These are phyloP conservation scores for Leccinum subtestaceum DNA, from an alignment of 768 basidiomycete species.

Conservation along the genomic window DNA sequence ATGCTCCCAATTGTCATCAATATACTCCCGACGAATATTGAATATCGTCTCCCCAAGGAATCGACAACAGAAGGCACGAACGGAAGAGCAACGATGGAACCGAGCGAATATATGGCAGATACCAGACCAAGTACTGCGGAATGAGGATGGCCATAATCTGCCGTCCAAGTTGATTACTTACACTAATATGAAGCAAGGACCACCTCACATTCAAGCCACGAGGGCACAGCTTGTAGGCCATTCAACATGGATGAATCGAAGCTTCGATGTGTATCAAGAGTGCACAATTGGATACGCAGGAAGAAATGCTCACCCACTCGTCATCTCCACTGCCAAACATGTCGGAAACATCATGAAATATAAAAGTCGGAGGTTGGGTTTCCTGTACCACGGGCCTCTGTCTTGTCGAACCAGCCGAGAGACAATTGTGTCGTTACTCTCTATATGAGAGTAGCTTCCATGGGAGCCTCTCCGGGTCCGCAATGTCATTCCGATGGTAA, in stretches of 20 bases:
- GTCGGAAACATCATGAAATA: slow-evolving; percentile 54
- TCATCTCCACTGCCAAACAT: slow-evolving; percentile 17
- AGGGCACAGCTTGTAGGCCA: slow-evolving; percentile 55
- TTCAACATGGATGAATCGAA: slow-evolving; percentile 55
- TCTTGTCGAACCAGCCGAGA: slow-evolving; percentile 35
- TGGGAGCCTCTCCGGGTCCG: too few relatives aligned
- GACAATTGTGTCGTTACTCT: slow-evolving; percentile 9
- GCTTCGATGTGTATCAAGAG: slow-evolving; percentile 2
- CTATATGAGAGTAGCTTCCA: background rate
- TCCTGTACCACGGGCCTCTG: slow-evolving; percentile 56
- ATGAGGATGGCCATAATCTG: slow-evolving; percentile 53
- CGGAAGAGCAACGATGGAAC: slow-evolving; percentile 51
- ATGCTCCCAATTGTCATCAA: slow-evolving; percentile 8
- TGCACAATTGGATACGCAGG: background rate
- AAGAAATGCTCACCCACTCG: slow-evolving; percentile 3
- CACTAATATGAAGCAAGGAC: background rate
- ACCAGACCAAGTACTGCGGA: slow-evolving; percentile 55
- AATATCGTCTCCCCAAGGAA: slow-evolving; percentile 11
- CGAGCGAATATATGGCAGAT: slow-evolving; percentile 57
- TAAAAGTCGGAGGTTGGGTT: slow-evolving; percentile 52
- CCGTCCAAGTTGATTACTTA: background rate
- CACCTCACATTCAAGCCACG: slow-evolving; percentile 51
- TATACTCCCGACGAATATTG: slow-evolving; percentile 11
- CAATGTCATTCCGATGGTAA: background rate
- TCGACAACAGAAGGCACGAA: slow-evolving; percentile 22